A percentile compares a stretch with the other conserved stretches of the same genome.
phyloP scores from a whole-genome alignment of 2,329 filamentous ascomycete species.

The Hypoxylon sp. region DNA sequence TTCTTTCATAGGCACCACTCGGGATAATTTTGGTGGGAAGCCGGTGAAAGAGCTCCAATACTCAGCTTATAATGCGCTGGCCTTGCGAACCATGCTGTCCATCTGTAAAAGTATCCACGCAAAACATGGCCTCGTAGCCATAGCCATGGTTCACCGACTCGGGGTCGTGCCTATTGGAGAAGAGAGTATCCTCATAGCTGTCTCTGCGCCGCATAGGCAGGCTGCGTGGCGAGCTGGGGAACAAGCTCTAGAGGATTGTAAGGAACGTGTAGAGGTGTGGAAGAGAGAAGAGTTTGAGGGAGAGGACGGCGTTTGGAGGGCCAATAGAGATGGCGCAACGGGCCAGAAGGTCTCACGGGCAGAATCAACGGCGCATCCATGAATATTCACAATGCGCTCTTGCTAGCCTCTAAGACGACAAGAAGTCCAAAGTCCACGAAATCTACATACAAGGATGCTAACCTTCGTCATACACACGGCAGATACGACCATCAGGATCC shows the following conservation, averaged over 20 bases:
- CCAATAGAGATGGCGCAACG: constrained; percentile 81
- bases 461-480: not conserved
- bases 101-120: constrained; percentile 72
- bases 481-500: not conserved
- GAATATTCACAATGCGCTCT: not conserved
- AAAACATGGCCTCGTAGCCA: constrained; percentile 77
- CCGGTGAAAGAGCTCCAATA: constrained; percentile 83
- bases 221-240: constrained; percentile 91
- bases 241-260: constrained; percentile 89
- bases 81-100: constrained; percentile 75
- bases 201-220: constrained; percentile 85
- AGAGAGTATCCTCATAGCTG: constrained; percentile 91
- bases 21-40: constrained; percentile 79
- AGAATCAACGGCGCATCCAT: not conserved
- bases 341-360: constrained; percentile 63
- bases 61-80: constrained; percentile 78
- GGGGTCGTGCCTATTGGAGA: constrained; percentile 91
- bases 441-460: not conserved
- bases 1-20: constrained; percentile 75
- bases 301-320: constrained; percentile 86
- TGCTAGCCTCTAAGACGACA: not conserved
- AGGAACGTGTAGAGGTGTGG: constrained; percentile 93
- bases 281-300: constrained; percentile 90
- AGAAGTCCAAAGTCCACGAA: not conserved
- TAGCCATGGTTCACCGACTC: constrained; percentile 87